phyloP scores from a whole-genome alignment of 306 rosid genomes.

The Ochetophila trinervis region DNA sequence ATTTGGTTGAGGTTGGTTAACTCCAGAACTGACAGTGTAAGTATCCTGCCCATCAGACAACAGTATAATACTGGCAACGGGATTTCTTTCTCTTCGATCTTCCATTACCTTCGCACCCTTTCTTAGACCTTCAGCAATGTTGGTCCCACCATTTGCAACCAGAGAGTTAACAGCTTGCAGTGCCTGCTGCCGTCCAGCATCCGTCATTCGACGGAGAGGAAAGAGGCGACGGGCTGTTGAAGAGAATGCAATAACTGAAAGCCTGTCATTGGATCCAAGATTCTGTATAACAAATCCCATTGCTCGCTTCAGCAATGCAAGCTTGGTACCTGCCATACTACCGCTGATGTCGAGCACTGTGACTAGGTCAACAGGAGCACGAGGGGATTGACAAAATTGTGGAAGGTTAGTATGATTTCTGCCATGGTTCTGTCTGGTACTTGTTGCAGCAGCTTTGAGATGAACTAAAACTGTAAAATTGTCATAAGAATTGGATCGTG shows the following conservation, averaged over 20 bases:
- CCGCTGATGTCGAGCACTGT: conserved; percentile 95
- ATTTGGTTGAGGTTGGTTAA: conserved; percentile 61
- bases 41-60: conserved; percentile 97
- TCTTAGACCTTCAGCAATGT: conserved; percentile 90
- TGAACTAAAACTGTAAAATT: conserved; percentile 74
- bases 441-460: conserved; percentile 73
- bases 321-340: conserved; percentile 99
- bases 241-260: conserved; percentile 93
- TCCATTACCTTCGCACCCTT: conserved; percentile 93
- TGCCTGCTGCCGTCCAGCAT: conserved; percentile 82
- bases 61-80: conserved; percentile 80
- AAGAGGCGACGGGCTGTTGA: conserved; percentile 97
- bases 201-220: conserved; percentile 77
- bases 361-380: conserved; percentile 94
- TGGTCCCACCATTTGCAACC: conserved; percentile 98
- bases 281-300: conserved; percentile 98
- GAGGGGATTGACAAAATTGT: conserved; percentile 54
- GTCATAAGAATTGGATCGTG: conserved; percentile 42
- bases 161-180: conserved; percentile 92
- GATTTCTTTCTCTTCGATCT: conserved; percentile 83
- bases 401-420: conserved; percentile 47
- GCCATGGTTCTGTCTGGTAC: conserved; percentile 30
- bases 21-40: conserved; percentile 66
- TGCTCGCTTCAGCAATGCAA: conserved; percentile 90
- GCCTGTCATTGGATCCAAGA: conserved; percentile 84